Evolutionary conservation across 805 yeast genomes (phyloP), one percentile per base, ranked within the genome.

Genomic region (Komagataella mondaviorum): DNA sequence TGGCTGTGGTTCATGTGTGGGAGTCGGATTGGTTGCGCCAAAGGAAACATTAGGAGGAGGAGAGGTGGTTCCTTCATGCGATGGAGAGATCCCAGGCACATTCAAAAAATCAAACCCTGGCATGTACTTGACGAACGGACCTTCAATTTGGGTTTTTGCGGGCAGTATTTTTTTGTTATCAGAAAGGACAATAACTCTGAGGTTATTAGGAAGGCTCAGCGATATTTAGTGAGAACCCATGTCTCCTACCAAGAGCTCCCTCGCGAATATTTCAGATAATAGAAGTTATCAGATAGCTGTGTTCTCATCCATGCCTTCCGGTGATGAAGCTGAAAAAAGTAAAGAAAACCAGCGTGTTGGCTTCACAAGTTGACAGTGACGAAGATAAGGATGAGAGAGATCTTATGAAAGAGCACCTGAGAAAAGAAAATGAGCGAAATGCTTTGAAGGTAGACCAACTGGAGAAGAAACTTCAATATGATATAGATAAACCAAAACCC

Each of bases 11-110:
- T 10, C 39, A 30, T 30, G 39, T 30, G 39, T 3, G 3, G 59
- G 59, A 23, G 55, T 57, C n/a, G 68, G 60, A 3, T 59, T 55
- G 44, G 65, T 16, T 20, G 30, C 61, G 16, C 77, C 75, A 60
- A 78, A 77, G 2, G 82, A 76, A 6, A 77, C 81, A 23, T 67
- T 70, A 3, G 82, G 82, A 6, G 78, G 79, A 3, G 73, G 72
- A 8, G 64, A 53, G 45, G 44, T 46, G 39, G 39, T 30, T 30
- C 39, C 39, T 30, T 30, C 39, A 30, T 14, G 39, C 14, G n/a
- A 64, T 14, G 61, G 61, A 51, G 53, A 55, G 17, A 68, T 55
- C 4, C 70, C 73, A 5, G 75, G 71, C 22, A 72, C 63, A 53
- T 75, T 75, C 48, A 76, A 62, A 81, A 81, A 77, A 56, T 77